Evolutionary conservation across 148 eudicot species (phyloP).

Genomic region (Selenicereus undatus): DNA sequence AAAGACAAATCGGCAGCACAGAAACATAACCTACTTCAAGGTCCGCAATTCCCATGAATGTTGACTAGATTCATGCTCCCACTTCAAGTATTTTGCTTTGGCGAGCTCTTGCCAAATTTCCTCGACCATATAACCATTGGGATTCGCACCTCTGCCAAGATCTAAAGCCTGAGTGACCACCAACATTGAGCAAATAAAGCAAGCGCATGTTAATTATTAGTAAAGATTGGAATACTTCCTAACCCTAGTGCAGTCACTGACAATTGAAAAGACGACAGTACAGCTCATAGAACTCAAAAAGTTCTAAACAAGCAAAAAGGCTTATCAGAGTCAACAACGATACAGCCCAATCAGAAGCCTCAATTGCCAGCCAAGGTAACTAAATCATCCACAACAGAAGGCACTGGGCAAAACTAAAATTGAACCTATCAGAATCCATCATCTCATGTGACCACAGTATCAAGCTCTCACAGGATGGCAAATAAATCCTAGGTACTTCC

Average conservation of each 20-base stretch:
- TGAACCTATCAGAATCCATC: background rate
- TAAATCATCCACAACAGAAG: background rate
- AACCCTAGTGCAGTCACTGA: background rate
- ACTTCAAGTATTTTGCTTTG: constrained; percentile 71
- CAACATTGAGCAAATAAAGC: background rate
- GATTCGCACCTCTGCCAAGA: constrained; percentile 79
- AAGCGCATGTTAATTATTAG: background rate
- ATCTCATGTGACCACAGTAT: background rate
- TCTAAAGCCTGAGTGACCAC: constrained; percentile 60
- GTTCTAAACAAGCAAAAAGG: background rate
- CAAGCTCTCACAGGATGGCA: background rate
- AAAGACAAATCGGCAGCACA: background rate
- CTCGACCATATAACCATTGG: constrained; percentile 71
- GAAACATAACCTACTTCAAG: constrained; percentile 51
- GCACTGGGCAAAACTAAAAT: background rate
- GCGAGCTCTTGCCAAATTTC: constrained; percentile 95
- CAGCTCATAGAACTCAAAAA: background rate
- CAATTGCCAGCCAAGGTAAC: background rate
- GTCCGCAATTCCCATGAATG: constrained; percentile 71
- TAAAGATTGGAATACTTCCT: background rate
- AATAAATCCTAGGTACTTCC: background rate
- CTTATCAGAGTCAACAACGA: background rate
- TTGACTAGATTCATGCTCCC: constrained; percentile 73
- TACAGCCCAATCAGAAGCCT: background rate
- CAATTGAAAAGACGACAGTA: background rate